A percentile compares a stretch with the other conserved stretches of the same genome.
Evolutionary conservation across 352 stramenopile species (phyloP).

Genomic region (Pythium brachiatum): DNA sequence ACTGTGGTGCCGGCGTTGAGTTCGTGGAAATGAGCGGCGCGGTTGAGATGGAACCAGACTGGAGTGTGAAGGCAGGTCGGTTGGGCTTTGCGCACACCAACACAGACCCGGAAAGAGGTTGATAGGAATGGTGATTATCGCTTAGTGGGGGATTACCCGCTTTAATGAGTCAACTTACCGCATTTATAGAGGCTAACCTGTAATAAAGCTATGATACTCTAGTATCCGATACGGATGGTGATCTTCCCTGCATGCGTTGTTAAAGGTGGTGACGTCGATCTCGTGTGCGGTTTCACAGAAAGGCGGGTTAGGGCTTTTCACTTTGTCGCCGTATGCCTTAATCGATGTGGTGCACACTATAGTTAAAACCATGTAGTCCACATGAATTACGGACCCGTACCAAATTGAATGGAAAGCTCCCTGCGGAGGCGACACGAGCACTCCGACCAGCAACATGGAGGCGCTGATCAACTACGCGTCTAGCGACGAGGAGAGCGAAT

Average conservation of each 20-base stretch:
- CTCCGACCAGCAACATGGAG: conserved; percentile 17
- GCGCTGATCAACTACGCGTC: conserved; percentile 26
- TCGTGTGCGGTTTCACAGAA: conserved; percentile 22
- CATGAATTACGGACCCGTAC: conserved; percentile 3
- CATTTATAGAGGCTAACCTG: neutral
- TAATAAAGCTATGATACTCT: neutral
- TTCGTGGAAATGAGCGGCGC: neutral
- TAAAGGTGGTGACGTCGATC: conserved; percentile 9
- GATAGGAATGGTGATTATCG: neutral
- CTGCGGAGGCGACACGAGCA: neutral
- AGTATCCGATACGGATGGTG: neutral
- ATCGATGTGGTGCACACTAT: conserved; percentile 9
- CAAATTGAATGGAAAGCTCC: conserved; percentile 4
- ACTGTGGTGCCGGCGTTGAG: neutral
- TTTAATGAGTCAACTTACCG: too few species aligned
- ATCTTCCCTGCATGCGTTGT: too few species aligned
- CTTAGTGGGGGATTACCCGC: too few species aligned
- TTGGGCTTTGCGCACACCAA: neutral
- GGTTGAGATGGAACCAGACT: neutral
- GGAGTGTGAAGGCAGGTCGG: neutral
- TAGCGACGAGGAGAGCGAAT: conserved; percentile 18
- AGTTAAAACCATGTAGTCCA: conserved; percentile 15
- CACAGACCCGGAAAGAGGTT: conserved; percentile 12
- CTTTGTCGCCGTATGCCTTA: neutral
- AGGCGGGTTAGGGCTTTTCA: conserved; percentile 16